phyloP scores from a whole-genome alignment of 345 rosid species.

The Eutrema yunnanense region DNA sequence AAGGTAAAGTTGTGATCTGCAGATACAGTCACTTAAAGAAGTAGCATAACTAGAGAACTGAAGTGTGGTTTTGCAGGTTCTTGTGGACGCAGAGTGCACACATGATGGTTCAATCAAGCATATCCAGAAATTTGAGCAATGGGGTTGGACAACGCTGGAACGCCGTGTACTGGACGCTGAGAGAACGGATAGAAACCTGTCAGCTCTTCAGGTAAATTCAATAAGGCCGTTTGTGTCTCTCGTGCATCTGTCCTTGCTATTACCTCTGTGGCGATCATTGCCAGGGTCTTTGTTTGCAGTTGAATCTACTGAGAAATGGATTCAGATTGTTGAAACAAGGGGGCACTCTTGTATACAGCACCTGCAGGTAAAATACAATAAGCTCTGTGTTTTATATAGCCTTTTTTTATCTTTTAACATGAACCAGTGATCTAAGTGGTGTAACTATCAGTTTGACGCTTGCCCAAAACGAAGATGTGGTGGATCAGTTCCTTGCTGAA shows the following conservation, averaged over 20 bases:
- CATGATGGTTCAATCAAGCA: constrained; percentile 94
- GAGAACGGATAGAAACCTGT: constrained; percentile 60
- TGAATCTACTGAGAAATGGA: constrained; percentile 79
- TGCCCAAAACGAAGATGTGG: constrained; percentile 89
- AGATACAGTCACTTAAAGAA: neutral
- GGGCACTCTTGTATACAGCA: constrained; percentile 83
- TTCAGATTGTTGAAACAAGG: constrained; percentile 72
- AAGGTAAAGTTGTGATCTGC: constrained; percentile 43
- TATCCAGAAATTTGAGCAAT: constrained; percentile 85
- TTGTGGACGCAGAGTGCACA: constrained; percentile 98
- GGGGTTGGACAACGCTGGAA: constrained; percentile 93
- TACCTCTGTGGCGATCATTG: neutral
- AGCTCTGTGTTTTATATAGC: neutral
- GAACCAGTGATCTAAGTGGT: neutral
- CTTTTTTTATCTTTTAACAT: neutral
- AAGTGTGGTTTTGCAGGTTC: constrained; percentile 48
- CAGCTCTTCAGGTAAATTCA: constrained; percentile 61
- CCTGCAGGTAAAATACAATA: constrained; percentile 63
- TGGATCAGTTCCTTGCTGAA: constrained; percentile 61
- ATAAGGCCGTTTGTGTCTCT: neutral
- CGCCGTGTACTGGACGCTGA: constrained; percentile 82
- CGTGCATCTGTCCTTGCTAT: neutral
- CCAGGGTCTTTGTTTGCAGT: constrained; percentile 35
- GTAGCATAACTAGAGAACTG: neutral
- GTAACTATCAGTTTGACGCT: constrained; percentile 60